Evolutionary conservation across 2,329 filamentous ascomycete genomes (phyloP).

Genomic region (Capronia coronata): DNA sequence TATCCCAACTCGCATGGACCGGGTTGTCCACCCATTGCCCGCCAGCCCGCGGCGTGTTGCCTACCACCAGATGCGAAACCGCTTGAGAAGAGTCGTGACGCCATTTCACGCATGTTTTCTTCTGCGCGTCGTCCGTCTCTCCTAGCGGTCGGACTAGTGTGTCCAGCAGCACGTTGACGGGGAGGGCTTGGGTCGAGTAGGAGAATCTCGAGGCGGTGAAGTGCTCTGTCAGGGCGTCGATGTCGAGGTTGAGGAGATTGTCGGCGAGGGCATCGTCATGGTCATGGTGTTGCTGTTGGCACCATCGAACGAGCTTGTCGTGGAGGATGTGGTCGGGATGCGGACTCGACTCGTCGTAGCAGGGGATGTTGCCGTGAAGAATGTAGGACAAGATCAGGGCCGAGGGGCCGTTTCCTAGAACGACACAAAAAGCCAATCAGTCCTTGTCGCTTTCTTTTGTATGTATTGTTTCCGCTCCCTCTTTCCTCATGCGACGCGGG

Average conservation of each 20-base stretch:
- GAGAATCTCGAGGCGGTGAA: constrained; percentile 52
- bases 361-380: constrained; percentile 55
- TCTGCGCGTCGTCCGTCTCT: constrained; percentile 49
- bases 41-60: constrained; percentile 46
- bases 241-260: constrained; percentile 42
- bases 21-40: constrained; percentile 56
- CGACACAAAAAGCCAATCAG: constrained; percentile 2
- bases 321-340: constrained; percentile 38
- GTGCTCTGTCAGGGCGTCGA: constrained; percentile 49
- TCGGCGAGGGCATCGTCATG: constrained; percentile 29
- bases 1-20: constrained; percentile 48
- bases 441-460: neutral
- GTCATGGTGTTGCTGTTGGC: constrained; percentile 47
- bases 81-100: constrained; percentile 45
- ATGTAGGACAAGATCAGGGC: constrained; percentile 58
- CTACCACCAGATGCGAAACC: constrained; percentile 50
- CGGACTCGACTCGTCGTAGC: constrained; percentile 45
- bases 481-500: no score
- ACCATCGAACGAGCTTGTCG: neutral
- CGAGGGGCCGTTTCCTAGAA: constrained; percentile 55
- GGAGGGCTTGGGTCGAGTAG: constrained; percentile 56
- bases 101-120: constrained; percentile 51
- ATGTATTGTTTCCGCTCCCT: no score
- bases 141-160: constrained; percentile 54
- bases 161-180: constrained; percentile 55